Evolutionary conservation across 73 alveolate species (phyloP).

Genomic region (Uronychia binucleata): DNA sequence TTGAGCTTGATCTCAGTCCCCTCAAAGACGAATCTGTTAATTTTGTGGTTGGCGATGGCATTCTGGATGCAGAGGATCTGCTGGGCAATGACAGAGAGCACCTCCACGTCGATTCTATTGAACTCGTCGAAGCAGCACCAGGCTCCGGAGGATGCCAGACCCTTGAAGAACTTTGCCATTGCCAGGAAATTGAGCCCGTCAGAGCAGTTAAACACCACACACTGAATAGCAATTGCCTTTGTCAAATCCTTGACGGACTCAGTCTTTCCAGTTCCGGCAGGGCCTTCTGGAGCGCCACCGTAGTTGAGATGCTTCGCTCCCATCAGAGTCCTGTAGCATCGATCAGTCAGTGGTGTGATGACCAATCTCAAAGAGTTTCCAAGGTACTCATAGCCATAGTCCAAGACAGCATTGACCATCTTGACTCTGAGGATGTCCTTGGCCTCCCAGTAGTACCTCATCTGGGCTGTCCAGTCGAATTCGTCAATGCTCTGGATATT

Average conservation of each 20-base stretch:
- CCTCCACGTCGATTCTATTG: constrained; percentile 99
- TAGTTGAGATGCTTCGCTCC: constrained; percentile 99
- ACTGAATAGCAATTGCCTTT: constrained; percentile 98
- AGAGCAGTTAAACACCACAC: constrained; percentile 99
- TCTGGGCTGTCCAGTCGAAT: constrained; percentile 99
- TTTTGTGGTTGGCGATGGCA: constrained; percentile 82
- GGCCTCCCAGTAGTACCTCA: constrained; percentile 98
- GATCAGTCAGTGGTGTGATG: constrained; percentile 99
- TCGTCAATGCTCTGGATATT: constrained; percentile 86
- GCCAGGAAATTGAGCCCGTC: constrained; percentile 97
- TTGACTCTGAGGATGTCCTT: constrained; percentile 68
- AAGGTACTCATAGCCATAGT: constrained; percentile 97
- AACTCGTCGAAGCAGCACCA: constrained; percentile 99
- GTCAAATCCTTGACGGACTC: constrained; percentile 98
- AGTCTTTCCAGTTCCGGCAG: constrained; percentile 95
- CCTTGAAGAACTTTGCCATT: constrained; percentile 99
- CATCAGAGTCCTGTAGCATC: constrained; percentile 98
- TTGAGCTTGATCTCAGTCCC: constrained; percentile 84
- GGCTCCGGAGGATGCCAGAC: constrained; percentile 99
- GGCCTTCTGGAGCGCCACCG: constrained; percentile 99
- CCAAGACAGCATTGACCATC: constrained; percentile 81
- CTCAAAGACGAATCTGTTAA: constrained; percentile 94
- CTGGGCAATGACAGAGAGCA: constrained; percentile 98
- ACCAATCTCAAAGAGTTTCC: constrained; percentile 98
- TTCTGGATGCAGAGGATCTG: constrained; percentile 90